Conservation (phyloP, 257 asterid species). For the Jacaranda mimosifolia region DNA sequence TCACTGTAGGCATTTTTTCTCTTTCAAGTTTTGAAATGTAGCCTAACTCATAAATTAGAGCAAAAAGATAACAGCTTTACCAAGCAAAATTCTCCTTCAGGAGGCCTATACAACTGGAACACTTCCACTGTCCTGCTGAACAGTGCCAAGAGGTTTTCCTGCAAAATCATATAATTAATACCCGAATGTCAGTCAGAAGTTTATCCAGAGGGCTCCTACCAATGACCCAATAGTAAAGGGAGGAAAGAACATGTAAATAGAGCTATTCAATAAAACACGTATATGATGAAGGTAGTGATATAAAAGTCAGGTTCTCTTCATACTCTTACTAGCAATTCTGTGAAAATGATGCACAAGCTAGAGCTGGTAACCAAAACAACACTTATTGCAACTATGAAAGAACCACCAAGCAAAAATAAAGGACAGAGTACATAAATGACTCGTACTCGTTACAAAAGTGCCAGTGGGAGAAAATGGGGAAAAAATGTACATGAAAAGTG, state of each 20-base stretch:
- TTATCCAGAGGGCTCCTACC: not conserved
- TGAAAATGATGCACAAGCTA: constrained; percentile 24
- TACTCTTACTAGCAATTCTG: constrained; percentile 13
- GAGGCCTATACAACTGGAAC: constrained; percentile 57
- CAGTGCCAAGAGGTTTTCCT: constrained; percentile 46
- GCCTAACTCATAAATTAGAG: constrained; percentile 40
- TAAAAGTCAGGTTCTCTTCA: not conserved
- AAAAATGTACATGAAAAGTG: not conserved
- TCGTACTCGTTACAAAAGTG: not conserved
- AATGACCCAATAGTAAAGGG: not conserved
- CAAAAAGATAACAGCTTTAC: constrained; percentile 40
- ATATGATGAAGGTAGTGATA: constrained; percentile 21
- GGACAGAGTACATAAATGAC: constrained; percentile 5
- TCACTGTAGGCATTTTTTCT: constrained; percentile 8
- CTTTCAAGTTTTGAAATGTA: constrained; percentile 29
- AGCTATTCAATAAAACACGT: not conserved
- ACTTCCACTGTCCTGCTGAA: constrained; percentile 53
- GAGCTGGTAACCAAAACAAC: not conserved
- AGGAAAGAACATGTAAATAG: not conserved
- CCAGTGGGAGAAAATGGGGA: too few species aligned
- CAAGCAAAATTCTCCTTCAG: constrained; percentile 44
- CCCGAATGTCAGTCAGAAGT: not conserved
- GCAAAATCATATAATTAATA: constrained; percentile 35
- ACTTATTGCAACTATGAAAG: constrained; percentile 18
- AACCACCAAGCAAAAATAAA: not conserved